Evolutionary conservation across 768 basidiomycete species (phyloP), one percentile per base, ranked within the genome.

Genomic region (Leccinum barrowsii): DNA sequence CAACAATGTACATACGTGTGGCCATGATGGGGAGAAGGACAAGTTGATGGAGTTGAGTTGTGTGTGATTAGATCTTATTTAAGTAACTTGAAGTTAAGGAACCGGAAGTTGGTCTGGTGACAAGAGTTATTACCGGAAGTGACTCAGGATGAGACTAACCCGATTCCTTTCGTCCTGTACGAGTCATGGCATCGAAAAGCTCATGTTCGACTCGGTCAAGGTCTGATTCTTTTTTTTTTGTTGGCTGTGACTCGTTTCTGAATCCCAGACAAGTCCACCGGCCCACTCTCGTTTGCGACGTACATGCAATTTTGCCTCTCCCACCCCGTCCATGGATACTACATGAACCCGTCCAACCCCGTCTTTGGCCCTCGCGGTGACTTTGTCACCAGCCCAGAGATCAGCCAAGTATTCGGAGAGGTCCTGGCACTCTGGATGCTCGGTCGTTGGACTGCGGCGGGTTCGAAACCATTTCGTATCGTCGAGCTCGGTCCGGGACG

Each of bases 301-400:
- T 98, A 96, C 77, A 97, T 97, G 89, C 88, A 90, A 63, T 81
- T 91, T 63, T 95, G 93, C 63, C 83, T 98, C 4, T 82, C 87
- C 0, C 95, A 98, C 75, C 94, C 95, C 1, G 88, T 83, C 0
- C 78, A 92, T 55, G 97, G 97, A 1, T 99, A 98, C 75, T 98
- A 98, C 77, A 92, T 89, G 78, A 88, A 85, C 37, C 74, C 82
- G 0, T 66, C 78, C 13, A 80, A 90, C 57, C 79, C 84, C 46
- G 87, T 98, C 3, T 92, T 99, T 66, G 97, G 97, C 12, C 62
- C 83, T 0, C 78, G 80, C 44, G 97, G 97, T 5, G 97, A 99
- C 76, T 99, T 98, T 68, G 89, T 90, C 21, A 99, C 97, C 11
- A 94, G 90, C 65, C 97, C 96, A 2, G 97, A 99, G 72, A 98